These are phyloP conservation scores for Daedaleopsis sinensis DNA, from an alignment of 768 basidiomycete genomes.

Conservation along the genomic window DNA sequence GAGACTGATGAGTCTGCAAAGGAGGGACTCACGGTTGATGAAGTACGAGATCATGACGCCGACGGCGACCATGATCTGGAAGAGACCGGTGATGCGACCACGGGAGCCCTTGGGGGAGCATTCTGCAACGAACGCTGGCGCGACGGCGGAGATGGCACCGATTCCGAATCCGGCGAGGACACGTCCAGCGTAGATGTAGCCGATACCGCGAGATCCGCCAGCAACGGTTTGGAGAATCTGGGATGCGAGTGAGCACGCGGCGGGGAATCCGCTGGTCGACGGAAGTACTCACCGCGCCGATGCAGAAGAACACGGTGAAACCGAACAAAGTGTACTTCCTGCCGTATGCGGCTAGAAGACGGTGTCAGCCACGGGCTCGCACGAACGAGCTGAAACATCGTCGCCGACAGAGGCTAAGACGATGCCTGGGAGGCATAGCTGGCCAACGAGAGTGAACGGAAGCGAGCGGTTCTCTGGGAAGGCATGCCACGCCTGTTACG, in stretches of 20 bases:
- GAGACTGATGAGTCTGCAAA: conserved; percentile 29
- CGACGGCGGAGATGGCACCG: conserved; percentile 81
- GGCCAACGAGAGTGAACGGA: too few relatives aligned
- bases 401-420: neutral
- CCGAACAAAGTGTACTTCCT: conserved; percentile 63
- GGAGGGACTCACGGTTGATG: conserved; percentile 56
- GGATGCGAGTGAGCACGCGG: neutral
- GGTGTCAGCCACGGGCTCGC: neutral
- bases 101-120: conserved; percentile 87
- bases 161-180: conserved; percentile 81
- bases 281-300: conserved; percentile 63
- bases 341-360: conserved; percentile 57
- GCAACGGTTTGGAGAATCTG: conserved; percentile 77
- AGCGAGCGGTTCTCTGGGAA: too few relatives aligned
- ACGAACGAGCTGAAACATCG: neutral
- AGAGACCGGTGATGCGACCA: conserved; percentile 82
- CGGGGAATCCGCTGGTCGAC: neutral
- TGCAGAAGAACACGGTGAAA: conserved; percentile 63
- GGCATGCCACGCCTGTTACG: too few relatives aligned
- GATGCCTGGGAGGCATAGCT: too few relatives aligned
- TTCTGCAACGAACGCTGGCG: conserved; percentile 86
- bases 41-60: conserved; percentile 89
- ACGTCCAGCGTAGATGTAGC: conserved; percentile 79
- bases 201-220: conserved; percentile 55
- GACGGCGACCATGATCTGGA: conserved; percentile 85